phyloP scores from a whole-genome alignment of 371 early-diverging fungal species.

The Globomyces sp. region DNA sequence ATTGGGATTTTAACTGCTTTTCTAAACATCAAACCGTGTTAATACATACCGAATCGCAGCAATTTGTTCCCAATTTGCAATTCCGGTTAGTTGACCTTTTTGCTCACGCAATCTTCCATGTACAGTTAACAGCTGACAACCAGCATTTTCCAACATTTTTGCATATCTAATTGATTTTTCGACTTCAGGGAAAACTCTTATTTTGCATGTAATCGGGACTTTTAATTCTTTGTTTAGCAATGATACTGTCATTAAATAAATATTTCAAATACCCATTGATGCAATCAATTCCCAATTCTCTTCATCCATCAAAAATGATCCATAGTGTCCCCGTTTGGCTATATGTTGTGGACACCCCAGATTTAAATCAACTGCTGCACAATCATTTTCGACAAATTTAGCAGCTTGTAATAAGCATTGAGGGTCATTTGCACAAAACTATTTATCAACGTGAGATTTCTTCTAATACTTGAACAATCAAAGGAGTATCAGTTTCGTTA shows the following conservation, averaged over 20 bases:
- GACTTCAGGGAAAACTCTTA: constrained; percentile 88
- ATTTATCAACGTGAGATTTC: too few species aligned
- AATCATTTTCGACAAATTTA: constrained; percentile 74
- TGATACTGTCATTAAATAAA: constrained; percentile 48
- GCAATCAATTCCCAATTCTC: constrained; percentile 78
- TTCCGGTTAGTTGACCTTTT: constrained; percentile 93
- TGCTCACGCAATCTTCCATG: constrained; percentile 97
- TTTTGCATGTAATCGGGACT: constrained; percentile 98
- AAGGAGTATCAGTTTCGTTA: constrained; percentile 75
- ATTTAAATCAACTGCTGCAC: constrained; percentile 97
- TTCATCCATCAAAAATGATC: constrained; percentile 90
- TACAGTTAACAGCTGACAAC: constrained; percentile 91
- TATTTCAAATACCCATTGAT: constrained; percentile 12
- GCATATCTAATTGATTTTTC: constrained; percentile 95
- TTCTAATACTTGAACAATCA: constrained; percentile 68
- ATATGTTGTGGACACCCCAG: constrained; percentile 98
- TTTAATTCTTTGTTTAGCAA: constrained; percentile 76
- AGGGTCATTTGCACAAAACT: constrained; percentile 97
- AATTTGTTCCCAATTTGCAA: constrained; percentile 98
- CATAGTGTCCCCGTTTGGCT: constrained; percentile 93
- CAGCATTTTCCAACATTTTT: constrained; percentile 94
- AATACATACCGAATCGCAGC: constrained; percentile 34
- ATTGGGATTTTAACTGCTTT: constrained; percentile 81
- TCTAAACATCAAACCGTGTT: constrained; percentile 46
- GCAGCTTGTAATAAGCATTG: constrained; percentile 83